Base-by-base conservation (phyloP, 1,139 yeast genomes). In the Geotrichum candidum region DNA sequence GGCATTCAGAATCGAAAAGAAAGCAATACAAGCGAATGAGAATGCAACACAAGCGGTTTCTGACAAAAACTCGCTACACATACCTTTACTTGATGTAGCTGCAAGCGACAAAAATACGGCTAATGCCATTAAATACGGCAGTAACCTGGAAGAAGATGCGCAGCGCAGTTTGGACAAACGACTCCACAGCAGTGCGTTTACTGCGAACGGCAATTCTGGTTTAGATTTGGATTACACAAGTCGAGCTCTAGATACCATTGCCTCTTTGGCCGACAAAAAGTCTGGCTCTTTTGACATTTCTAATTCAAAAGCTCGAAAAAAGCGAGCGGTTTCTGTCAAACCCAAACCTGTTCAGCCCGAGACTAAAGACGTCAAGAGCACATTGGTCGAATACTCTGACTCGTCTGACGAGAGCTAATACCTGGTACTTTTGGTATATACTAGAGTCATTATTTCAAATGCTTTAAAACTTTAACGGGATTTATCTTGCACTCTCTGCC, bases 1-100 rank as follows among this genome's bases (percentile, higher is more conserved):
- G 33, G 53, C 52, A 7, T 68, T 68, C 56, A 50, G 71, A 54
- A 57, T 54, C 5, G 66, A 66, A 29, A 63, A 61, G 57, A 56
- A 60, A 35, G 58, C 41, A 6, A 23, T 65, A 27, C 38, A 58
- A 46, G 54, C 45, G 25, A 56, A 61, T 41, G 57, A 65, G 50
- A 60, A 57, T 15, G 67, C 67, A 41, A 60, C 59, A 53, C 53
- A 56, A 25, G 53, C 35, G n/a, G 35, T 68, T n/a, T 61, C 61
- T 25, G 64, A 64, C 46, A 65, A 63, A 55, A 35, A 57, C 29
- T 65, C 68, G 6, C 57, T 67, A 13, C 52, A 61, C 2, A 61
- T 66, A 11, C 65, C 65, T 9, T 25, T 67, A n/a, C 54, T 61
- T 2, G 66, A 63, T 7, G 55, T 55, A n/a, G 25, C 51, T 10